Evolutionary conservation across 2,329 filamentous ascomycete species (phyloP).

Genomic region (Pestalotiopsis sp.): DNA sequence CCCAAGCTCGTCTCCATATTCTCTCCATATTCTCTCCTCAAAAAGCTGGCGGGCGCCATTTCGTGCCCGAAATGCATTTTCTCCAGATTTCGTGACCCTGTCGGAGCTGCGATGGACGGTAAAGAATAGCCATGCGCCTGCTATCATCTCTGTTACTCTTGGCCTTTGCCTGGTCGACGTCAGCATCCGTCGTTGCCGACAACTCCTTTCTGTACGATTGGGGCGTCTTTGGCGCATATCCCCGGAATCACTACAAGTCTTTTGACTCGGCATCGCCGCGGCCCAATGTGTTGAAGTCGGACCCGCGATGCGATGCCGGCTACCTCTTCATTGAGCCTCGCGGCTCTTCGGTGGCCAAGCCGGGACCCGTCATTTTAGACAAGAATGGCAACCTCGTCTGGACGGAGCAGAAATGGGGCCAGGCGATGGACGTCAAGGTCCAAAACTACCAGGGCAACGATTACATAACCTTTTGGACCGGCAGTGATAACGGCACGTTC

Average conservation of each 20-base stretch:
- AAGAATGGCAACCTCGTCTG: neutral
- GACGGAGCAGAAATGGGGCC: neutral
- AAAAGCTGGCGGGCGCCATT: neutral
- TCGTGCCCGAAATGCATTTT: neutral
- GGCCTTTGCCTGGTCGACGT: neutral
- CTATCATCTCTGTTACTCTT: neutral
- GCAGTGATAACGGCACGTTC: slow-evolving; percentile 24
- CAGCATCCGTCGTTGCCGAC: neutral
- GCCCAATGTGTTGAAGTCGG: neutral
- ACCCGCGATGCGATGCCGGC: neutral
- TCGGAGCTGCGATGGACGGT: neutral
- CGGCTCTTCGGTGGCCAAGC: neutral
- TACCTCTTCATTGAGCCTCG: neutral
- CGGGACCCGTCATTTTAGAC: neutral
- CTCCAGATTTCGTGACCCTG: neutral
- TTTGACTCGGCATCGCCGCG: neutral
- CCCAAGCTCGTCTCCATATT: neutral
- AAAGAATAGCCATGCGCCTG: neutral
- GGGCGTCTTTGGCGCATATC: neutral
- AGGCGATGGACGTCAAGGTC: slow-evolving; percentile 9
- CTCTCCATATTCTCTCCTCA: neutral
- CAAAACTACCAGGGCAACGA: slow-evolving; percentile 31
- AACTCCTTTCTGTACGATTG: neutral
- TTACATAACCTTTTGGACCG: slow-evolving; percentile 37
- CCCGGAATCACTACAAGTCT: neutral